These are phyloP conservation scores for Quercus mongolica DNA, from an alignment of 306 rosid genomes.

Conservation along the genomic window DNA sequence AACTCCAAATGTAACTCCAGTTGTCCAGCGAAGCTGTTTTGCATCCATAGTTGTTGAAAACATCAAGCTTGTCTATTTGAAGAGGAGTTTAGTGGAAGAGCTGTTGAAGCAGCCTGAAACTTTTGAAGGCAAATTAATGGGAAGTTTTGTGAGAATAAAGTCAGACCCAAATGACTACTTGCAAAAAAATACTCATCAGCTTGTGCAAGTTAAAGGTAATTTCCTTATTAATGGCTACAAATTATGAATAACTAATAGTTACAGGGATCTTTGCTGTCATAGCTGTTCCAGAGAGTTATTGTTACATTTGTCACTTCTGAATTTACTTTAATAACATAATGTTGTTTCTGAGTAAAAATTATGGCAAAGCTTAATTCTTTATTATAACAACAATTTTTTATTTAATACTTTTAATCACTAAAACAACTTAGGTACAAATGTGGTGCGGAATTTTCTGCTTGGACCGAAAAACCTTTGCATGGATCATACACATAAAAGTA, in stretches of 20 bases:
- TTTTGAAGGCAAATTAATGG: conserved; percentile 57
- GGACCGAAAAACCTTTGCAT: too few species aligned
- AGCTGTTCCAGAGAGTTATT: background rate
- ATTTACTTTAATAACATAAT: background rate
- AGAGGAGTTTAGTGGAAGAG: conserved; percentile 65
- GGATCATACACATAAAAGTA: background rate
- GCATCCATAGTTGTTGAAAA: conserved; percentile 58
- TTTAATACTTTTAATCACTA: too few species aligned
- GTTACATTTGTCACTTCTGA: background rate
- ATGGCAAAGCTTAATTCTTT: background rate
- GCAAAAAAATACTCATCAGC: conserved; percentile 60
- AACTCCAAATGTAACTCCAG: conserved; percentile 28
- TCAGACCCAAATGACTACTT: conserved; percentile 62
- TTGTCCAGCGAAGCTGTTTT: conserved; percentile 33
- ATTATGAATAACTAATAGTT: background rate
- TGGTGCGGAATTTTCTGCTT: background rate
- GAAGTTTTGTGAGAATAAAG: conserved; percentile 66
- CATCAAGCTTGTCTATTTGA: conserved; percentile 66
- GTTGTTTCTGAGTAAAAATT: background rate
- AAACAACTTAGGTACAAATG: background rate
- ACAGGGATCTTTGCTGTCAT: too few species aligned
- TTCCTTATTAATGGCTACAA: background rate
- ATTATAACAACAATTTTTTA: too few species aligned
- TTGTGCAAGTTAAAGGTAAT: conserved; percentile 67
- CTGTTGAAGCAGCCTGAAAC: conserved; percentile 46